Percentiles rank a stretch among this genome's conserved stretches.
These are phyloP conservation scores for Hypoxylon sp. DNA, from an alignment of 2,329 filamentous ascomycete species.

Conservation along the genomic window DNA sequence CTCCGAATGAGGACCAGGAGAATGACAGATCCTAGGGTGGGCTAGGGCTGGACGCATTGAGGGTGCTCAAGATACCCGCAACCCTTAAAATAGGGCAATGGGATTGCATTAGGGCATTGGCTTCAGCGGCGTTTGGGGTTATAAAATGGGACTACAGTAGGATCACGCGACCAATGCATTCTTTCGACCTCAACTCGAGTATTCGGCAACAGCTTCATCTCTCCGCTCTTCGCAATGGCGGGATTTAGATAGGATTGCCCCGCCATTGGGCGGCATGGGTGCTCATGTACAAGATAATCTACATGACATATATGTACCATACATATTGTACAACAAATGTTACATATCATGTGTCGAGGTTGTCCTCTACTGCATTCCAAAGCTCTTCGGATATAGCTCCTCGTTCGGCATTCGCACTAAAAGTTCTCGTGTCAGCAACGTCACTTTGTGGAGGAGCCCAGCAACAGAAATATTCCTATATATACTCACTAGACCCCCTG, in stretches of 20 bases:
- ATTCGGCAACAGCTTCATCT: slow-evolving; percentile 6
- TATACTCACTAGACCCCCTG: slow-evolving; percentile 76
- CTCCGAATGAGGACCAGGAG: slow-evolving; percentile 34
- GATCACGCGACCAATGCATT: background rate
- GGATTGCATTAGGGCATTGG: slow-evolving; percentile 5
- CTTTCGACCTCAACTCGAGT: slow-evolving; percentile 2
- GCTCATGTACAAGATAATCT: slow-evolving; percentile 31
- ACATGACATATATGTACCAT: slow-evolving; percentile 14
- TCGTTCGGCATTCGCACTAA: slow-evolving; percentile 70
- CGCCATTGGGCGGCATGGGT: slow-evolving; percentile 3
- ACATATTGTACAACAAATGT: slow-evolving; percentile 53
- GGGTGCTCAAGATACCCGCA: background rate
- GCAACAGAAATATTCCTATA: background rate
- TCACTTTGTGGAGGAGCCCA: background rate
- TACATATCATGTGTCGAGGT: slow-evolving; percentile 59
- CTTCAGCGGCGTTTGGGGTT: slow-evolving; percentile 20
- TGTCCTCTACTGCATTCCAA: slow-evolving; percentile 67
- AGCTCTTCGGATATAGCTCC: slow-evolving; percentile 65
- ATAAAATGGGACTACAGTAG: slow-evolving; percentile 3
- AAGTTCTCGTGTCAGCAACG: slow-evolving; percentile 7
- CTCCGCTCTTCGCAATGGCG: slow-evolving; percentile 19
- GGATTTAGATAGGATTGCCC: slow-evolving; percentile 8
- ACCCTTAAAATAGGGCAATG: background rate
- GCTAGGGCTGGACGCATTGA: background rate
- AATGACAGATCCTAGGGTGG: slow-evolving; percentile 40